A percentile compares a stretch with the other conserved stretches of the same genome.
Conservation (phyloP, 495 filamentous ascomycete genomes). For the Baudoinia panamericana region DNA sequence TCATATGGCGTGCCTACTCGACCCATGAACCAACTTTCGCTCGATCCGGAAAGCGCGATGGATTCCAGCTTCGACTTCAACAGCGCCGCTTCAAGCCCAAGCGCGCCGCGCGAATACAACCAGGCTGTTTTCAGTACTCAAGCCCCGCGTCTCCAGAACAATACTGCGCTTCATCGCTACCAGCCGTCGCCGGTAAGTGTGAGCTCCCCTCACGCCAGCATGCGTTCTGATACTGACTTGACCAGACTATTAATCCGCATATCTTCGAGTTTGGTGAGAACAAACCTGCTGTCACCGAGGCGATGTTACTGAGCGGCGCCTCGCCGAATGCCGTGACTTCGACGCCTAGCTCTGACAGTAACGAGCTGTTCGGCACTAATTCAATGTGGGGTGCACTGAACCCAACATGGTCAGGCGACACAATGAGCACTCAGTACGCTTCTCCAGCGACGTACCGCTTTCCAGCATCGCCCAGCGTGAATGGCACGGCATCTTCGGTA, state of each 20-base stretch:
- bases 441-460: conserved; percentile 13
- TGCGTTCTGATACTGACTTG: neutral
- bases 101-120: conserved; percentile 2
- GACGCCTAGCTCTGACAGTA: conserved; percentile 17
- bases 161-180: conserved; percentile 1
- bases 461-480: conserved; percentile 17
- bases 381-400: conserved; percentile 6
- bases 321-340: conserved; percentile 17
- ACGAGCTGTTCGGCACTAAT: conserved; percentile 11
- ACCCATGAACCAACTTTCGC: conserved; percentile 13
- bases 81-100: conserved; percentile 54
- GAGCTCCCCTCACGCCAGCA: too few species aligned
- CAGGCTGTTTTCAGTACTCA: too few species aligned
- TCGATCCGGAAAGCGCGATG: conserved; percentile 40
- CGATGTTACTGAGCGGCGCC: conserved; percentile 12
- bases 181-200: conserved; percentile 13
- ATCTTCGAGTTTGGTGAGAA: conserved; percentile 13
- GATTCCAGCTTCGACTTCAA: conserved; percentile 57
- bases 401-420: conserved; percentile 9
- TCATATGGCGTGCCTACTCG: conserved; percentile 3
- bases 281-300: conserved; percentile 5
- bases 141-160: too few species aligned
- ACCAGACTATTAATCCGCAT: conserved; percentile 18
- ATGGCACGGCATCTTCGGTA: conserved; percentile 3
- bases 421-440: conserved; percentile 12